Conservation (phyloP, 208 protist genomes). For the Novymonas esmeraldas region DNA sequence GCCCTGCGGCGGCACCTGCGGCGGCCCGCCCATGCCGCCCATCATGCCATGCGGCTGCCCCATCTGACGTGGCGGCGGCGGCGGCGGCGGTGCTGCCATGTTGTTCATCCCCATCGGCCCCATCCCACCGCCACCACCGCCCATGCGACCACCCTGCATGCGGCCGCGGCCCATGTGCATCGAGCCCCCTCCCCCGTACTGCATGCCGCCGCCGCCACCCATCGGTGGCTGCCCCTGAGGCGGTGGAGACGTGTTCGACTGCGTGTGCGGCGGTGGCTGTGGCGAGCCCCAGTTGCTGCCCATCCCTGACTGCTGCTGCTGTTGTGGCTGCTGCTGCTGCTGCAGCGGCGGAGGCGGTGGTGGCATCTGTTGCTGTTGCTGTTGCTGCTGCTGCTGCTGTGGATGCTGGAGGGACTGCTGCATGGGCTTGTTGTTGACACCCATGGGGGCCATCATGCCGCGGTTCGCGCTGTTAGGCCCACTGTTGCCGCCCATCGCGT, state of each 20-base stretch:
- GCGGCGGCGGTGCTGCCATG: slow-evolving; percentile 26
- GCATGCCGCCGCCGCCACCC: slow-evolving; percentile 15
- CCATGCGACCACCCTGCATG: slow-evolving; percentile 9
- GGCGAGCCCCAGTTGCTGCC: slow-evolving; percentile 31
- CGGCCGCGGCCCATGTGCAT: slow-evolving; percentile 27
- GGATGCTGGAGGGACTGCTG: slow-evolving; percentile 15
- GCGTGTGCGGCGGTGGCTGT: slow-evolving; percentile 33
- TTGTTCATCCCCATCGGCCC: slow-evolving; percentile 26
- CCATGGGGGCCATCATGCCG: slow-evolving; percentile 35
- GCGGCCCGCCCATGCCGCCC: slow-evolving; percentile 13
- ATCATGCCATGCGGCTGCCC: slow-evolving; percentile 23
- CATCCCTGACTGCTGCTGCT: slow-evolving; percentile 7
- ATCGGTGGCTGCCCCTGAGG: slow-evolving; percentile 29
- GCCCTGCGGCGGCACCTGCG: neutral
- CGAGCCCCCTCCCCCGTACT: slow-evolving; percentile 22
- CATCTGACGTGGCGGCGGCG: slow-evolving; percentile 14
- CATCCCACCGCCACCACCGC: slow-evolving; percentile 9
- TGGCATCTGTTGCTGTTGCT: slow-evolving; percentile 9
- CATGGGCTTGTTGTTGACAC: slow-evolving; percentile 20
- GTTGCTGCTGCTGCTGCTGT: slow-evolving; percentile 9
- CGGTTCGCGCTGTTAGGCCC: slow-evolving; percentile 19
- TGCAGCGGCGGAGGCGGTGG: slow-evolving; percentile 1
- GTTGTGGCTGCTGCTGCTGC: neutral
- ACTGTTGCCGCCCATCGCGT: slow-evolving; percentile 25
- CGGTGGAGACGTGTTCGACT: slow-evolving; percentile 22